These are phyloP conservation scores for Proliferodiscus dingleyae DNA, from an alignment of 2,329 filamentous ascomycete genomes.

Conservation along the genomic window DNA sequence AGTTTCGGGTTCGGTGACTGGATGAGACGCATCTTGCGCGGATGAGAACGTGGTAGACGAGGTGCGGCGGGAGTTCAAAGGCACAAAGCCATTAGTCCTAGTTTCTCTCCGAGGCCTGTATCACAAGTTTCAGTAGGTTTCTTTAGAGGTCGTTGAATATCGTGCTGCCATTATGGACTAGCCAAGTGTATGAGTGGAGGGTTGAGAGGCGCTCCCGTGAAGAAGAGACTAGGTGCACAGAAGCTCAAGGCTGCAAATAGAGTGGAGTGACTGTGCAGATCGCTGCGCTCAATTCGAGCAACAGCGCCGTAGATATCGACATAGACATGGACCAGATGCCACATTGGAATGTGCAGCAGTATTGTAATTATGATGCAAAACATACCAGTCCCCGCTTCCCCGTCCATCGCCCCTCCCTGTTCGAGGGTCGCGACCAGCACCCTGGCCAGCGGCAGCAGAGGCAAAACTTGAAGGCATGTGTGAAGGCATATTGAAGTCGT, in stretches of 20 bases:
- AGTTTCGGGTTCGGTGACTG: constrained; percentile 20
- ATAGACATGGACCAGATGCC: not conserved
- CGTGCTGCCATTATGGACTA: too few relatives aligned
- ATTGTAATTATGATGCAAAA: constrained; percentile 23
- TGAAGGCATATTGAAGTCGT: constrained; percentile 57
- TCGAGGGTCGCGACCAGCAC: constrained; percentile 54
- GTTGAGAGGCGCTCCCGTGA: too few relatives aligned
- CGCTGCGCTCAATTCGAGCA: too few relatives aligned
- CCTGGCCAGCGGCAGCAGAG: constrained; percentile 75
- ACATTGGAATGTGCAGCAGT: not conserved
- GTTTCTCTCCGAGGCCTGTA: constrained; percentile 54
- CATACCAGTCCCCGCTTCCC: constrained; percentile 69
- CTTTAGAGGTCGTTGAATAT: not conserved
- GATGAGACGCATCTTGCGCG: constrained; percentile 22
- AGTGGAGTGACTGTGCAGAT: too few relatives aligned
- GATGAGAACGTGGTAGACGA: constrained; percentile 52
- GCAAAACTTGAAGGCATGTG: constrained; percentile 80
- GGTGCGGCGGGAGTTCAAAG: constrained; percentile 59
- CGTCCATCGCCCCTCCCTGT: constrained; percentile 54
- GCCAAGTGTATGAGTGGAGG: too few relatives aligned
- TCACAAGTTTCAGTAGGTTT: too few relatives aligned
- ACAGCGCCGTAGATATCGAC: not conserved
- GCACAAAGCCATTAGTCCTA: constrained; percentile 50
- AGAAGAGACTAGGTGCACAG: too few relatives aligned
- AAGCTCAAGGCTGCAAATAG: not conserved